Conservation (phyloP, 345 rosid species). For the Dimocarpus longan region DNA sequence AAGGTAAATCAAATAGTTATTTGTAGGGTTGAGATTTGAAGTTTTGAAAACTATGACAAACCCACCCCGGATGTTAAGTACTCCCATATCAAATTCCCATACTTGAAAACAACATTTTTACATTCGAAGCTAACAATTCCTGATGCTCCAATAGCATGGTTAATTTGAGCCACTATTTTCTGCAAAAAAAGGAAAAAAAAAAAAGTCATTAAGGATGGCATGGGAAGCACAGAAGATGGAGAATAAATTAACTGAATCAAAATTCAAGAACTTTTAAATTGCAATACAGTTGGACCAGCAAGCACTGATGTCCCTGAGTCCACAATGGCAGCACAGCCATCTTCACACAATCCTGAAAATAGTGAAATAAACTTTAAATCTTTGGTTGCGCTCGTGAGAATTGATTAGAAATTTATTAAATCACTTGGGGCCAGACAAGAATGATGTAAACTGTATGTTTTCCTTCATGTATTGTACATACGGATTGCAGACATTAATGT, state of each 20-base stretch:
- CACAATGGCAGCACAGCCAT: slow-evolving; percentile 53
- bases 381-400: not conserved
- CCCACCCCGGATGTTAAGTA: slow-evolving; percentile 57
- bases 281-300: slow-evolving; percentile 67
- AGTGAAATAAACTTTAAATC: slow-evolving; percentile 4
- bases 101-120: slow-evolving; percentile 35
- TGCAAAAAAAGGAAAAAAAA: slow-evolving; percentile 23
- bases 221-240: not conserved
- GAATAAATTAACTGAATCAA: not conserved
- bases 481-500: not conserved
- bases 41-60: slow-evolving; percentile 25
- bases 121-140: slow-evolving; percentile 56
- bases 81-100: slow-evolving; percentile 53
- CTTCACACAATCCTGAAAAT: slow-evolving; percentile 44
- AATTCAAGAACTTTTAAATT: not conserved
- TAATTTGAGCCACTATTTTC: slow-evolving; percentile 51
- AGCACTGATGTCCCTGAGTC: slow-evolving; percentile 57
- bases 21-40: not conserved
- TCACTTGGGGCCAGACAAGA: not conserved
- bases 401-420: not conserved
- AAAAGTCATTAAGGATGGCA: slow-evolving; percentile 10
- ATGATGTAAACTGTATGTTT: not conserved
- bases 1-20: not conserved
- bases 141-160: slow-evolving; percentile 56
- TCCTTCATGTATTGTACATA: not conserved